Evolutionary conservation across 208 protist genomes (phyloP).

Genomic region (Crithidia expoeki): DNA sequence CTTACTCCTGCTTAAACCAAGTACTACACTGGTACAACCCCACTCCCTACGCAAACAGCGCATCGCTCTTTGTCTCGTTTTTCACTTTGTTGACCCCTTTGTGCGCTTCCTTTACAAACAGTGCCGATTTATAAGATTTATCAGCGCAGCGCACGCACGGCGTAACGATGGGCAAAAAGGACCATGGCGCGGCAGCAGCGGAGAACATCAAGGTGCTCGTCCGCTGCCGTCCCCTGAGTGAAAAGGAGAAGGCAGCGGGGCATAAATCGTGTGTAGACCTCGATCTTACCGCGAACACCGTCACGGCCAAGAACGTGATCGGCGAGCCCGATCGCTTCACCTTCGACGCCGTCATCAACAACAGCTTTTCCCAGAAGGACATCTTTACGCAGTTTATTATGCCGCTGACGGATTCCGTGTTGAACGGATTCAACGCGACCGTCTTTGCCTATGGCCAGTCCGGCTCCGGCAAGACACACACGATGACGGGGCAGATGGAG

Average conservation of each 20-base stretch:
- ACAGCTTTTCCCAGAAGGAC: slow-evolving; percentile 87
- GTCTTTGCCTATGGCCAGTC: slow-evolving; percentile 96
- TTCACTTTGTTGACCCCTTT: slow-evolving; percentile 4
- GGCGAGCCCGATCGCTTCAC: slow-evolving; percentile 83
- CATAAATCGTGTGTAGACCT: slow-evolving; percentile 83
- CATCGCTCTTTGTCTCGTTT: neutral
- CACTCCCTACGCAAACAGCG: neutral
- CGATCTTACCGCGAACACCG: slow-evolving; percentile 73
- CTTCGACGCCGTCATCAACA: slow-evolving; percentile 92
- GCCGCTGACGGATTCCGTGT: slow-evolving; percentile 85
- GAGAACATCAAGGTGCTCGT: slow-evolving; percentile 92
- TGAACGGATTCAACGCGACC: slow-evolving; percentile 92
- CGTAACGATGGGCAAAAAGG: slow-evolving; percentile 70
- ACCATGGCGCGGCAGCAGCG: slow-evolving; percentile 44
- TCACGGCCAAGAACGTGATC: slow-evolving; percentile 61
- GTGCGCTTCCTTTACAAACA: neutral
- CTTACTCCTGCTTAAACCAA: neutral
- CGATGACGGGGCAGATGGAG: slow-evolving; percentile 84
- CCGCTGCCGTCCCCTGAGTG: slow-evolving; percentile 82
- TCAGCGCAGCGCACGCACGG: neutral
- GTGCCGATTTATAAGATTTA: no score
- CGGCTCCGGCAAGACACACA: slow-evolving; percentile 95
- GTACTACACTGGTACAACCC: neutral
- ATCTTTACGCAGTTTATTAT: slow-evolving; percentile 89
- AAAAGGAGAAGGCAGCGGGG: slow-evolving; percentile 75